phyloP scores from a whole-genome alignment of 1,284 basidiomycete genomes.

The Heterobasidion occidentale region DNA sequence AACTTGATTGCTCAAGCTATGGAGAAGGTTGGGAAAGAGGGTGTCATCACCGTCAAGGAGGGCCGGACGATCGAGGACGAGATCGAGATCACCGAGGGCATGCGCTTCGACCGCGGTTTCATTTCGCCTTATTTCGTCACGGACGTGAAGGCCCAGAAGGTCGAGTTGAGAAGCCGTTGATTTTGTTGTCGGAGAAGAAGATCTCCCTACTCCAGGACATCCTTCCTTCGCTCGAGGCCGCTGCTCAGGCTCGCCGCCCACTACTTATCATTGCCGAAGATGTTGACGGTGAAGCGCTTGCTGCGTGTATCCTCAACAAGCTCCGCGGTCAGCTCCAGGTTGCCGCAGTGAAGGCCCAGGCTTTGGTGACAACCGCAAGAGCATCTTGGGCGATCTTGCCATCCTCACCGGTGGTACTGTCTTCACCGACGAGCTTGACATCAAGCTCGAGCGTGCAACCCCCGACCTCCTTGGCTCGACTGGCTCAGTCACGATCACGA shows the following conservation, averaged over 20 bases:
- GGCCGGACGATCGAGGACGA: slow-evolving; percentile 96
- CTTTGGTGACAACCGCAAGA: slow-evolving; percentile 99
- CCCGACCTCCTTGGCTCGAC: slow-evolving; percentile 88
- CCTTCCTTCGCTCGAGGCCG: slow-evolving; percentile 88
- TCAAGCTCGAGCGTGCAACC: slow-evolving; percentile 93
- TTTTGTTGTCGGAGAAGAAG: slow-evolving; percentile 97
- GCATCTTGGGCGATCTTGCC: slow-evolving; percentile 92
- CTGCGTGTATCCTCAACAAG: slow-evolving; percentile 98
- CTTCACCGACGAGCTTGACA: slow-evolving; percentile 97
- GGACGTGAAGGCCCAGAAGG: slow-evolving; percentile 94
- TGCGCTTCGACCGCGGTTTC: slow-evolving; percentile 99
- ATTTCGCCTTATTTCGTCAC: slow-evolving; percentile 99
- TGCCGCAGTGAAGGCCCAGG: slow-evolving; percentile 95
- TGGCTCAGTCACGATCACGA: slow-evolving; percentile 91
- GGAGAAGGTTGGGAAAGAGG: slow-evolving; percentile 99
- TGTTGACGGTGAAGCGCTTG: slow-evolving; percentile 94
- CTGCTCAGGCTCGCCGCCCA: slow-evolving; percentile 87
- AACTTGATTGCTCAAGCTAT: slow-evolving; percentile 98
- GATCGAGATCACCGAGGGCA: slow-evolving; percentile 99
- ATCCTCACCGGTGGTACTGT: slow-evolving; percentile 97
- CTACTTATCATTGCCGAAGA: slow-evolving; percentile 97
- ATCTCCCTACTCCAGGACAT: slow-evolving; percentile 94
- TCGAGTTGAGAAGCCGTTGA: slow-evolving; percentile 97
- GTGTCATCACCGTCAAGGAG: slow-evolving; percentile 99
- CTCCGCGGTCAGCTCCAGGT: slow-evolving; percentile 94